phyloP scores from a whole-genome alignment of 2,329 filamentous ascomycete species.

The Cladophialophora yegresii region DNA sequence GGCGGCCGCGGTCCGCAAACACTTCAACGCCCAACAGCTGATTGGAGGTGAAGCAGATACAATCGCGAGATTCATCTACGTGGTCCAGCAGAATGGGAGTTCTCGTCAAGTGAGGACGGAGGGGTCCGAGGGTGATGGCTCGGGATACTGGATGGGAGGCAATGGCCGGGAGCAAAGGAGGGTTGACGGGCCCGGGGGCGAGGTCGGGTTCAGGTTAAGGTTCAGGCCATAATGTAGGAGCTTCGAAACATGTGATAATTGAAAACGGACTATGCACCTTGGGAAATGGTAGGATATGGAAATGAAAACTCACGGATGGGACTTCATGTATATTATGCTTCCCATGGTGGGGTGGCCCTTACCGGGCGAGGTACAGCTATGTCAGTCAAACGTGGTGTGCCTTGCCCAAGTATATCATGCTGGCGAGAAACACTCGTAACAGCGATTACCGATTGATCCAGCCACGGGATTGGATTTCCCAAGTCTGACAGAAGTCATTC shows the following conservation, averaged over 20 bases:
- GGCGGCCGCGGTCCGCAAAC: constrained; percentile 49
- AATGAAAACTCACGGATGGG: neutral
- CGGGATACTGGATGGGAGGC: constrained; percentile 35
- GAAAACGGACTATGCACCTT: neutral
- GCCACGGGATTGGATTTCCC: neutral
- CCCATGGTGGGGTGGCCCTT: neutral
- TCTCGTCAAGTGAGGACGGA: constrained; percentile 29
- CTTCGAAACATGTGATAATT: neutral
- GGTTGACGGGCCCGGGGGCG: constrained; percentile 31
- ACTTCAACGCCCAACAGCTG: constrained; percentile 51
- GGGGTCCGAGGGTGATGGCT: constrained; percentile 33
- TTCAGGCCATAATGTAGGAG: constrained; percentile 30
- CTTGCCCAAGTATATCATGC: neutral
- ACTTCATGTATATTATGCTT: neutral
- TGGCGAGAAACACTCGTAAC: neutral
- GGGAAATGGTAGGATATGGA: neutral
- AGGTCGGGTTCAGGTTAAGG: constrained; percentile 35
- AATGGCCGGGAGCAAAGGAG: constrained; percentile 32
- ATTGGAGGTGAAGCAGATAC: constrained; percentile 47
- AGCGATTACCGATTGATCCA: neutral
- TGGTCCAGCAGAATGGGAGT: constrained; percentile 47
- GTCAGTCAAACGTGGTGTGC: neutral
- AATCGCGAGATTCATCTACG: constrained; percentile 52
- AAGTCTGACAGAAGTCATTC: neutral
- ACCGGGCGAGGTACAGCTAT: neutral